Base-by-base conservation (phyloP, 2,329 filamentous ascomycete genomes). In the Macrophomina phaseolina region DNA sequence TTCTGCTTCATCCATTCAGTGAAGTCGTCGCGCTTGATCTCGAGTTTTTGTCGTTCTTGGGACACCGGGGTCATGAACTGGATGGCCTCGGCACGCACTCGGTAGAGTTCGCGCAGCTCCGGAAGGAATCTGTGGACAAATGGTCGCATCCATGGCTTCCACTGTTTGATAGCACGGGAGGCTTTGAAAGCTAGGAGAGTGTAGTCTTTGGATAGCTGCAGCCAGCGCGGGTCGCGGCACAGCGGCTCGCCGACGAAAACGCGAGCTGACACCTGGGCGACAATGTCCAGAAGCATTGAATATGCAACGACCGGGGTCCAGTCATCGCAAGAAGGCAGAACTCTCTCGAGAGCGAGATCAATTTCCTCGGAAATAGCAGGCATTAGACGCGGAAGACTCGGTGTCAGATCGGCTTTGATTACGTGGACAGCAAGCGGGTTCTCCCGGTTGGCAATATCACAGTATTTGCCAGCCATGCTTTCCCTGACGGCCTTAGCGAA, bases 201-300 rank as follows among this genome's bases (percentile, higher is more conserved):
- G 71, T 82, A 85, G 70, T 81, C 81, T 67, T 84, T 83, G n/a
- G 80, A 78, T 5, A 80, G 76, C 46, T 84, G 77, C 2, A 85
- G 71, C 70, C 84, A 85, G 32, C 77, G 74, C 46, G 82, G 80
- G 3, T 77, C 71, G 38, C 79, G 81, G 68, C 81, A 82, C 1
- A 84, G 76, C 62, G 84, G 81, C 1, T 80, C 72, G 5, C 83
- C 83, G 34, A 85, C 76, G 62, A 85, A 85, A 34, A 85, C 73
- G 11, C 81, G 76, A 3, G 83, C 83, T 0, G 81, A 83, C 0
- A 81, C 78, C 67, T 80, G 80, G 58, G 80, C 81, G 1, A 86
- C 79, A 46, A 85, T 79, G 18, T 81, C 80, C 2, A 84, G 75
- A 5, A 85, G 38, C 83, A 78, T n/a, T 28, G 68, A 56, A 40